Evolutionary conservation across 768 basidiomycete species (phyloP).

Genomic region (Phylloporus sp.): DNA sequence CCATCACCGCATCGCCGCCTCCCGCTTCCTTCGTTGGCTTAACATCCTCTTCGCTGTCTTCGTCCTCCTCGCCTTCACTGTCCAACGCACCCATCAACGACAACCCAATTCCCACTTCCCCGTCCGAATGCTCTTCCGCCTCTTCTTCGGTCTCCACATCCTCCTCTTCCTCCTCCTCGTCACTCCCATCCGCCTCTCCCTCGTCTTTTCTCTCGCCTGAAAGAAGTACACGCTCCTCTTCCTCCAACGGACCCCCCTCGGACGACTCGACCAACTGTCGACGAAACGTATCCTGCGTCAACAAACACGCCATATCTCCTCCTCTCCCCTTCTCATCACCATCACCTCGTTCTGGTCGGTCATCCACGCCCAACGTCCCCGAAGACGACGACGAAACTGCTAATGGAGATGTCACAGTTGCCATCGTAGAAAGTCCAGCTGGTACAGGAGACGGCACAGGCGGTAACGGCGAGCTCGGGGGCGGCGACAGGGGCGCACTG

Average conservation of each 20-base stretch:
- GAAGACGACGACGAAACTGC: conserved; percentile 5
- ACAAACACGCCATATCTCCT: conserved; percentile 20
- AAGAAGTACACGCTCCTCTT: conserved; percentile 8
- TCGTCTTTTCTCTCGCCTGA: conserved; percentile 5
- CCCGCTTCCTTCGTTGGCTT: conserved; percentile 5
- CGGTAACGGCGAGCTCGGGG: conserved; percentile 21
- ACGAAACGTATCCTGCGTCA: conserved; percentile 25
- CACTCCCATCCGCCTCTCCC: not conserved
- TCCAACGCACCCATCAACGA: conserved; percentile 53
- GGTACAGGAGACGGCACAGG: conserved; percentile 14
- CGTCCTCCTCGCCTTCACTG: conserved; percentile 28
- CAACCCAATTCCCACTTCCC: conserved; percentile 63
- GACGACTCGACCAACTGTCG: conserved; percentile 12
- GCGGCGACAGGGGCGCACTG: conserved; percentile 19
- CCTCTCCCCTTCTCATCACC: conserved; percentile 7
- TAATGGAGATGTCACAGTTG: conserved; percentile 14
- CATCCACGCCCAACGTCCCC: not conserved
- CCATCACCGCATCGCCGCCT: not conserved
- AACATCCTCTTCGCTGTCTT: conserved; percentile 3
- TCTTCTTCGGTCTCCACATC: conserved; percentile 4
- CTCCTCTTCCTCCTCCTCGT: not conserved
- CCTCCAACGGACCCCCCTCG: conserved; percentile 8
- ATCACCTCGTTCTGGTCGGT: not conserved
- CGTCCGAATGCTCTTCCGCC: conserved; percentile 44
- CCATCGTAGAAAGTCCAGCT: not conserved